phyloP scores from a whole-genome alignment of 345 rosid species.

The Syzygium aromaticum region DNA sequence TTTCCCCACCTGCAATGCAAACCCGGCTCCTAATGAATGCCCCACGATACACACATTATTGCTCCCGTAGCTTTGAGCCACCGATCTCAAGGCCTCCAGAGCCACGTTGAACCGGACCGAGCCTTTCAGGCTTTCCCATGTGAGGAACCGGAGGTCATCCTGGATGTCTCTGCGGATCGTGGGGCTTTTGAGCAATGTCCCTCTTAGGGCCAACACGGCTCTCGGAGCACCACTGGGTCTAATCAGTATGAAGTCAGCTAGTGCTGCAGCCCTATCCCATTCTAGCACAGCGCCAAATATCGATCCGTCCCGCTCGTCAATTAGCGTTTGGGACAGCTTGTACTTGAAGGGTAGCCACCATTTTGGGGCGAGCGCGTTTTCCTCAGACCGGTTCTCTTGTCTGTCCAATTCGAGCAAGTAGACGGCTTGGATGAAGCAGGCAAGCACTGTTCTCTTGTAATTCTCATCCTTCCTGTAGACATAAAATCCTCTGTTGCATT shows the following conservation, averaged over 20 bases:
- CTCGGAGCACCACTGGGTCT: slow-evolving; percentile 93
- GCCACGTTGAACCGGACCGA: slow-evolving; percentile 78
- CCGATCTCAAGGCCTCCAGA: slow-evolving; percentile 44
- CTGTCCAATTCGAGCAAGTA: slow-evolving; percentile 88
- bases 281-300: slow-evolving; percentile 83
- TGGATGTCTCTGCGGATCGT: slow-evolving; percentile 79
- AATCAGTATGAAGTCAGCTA: slow-evolving; percentile 63
- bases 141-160: slow-evolving; percentile 91
- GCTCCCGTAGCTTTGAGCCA: slow-evolving; percentile 75
- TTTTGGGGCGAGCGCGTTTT: slow-evolving; percentile 75
- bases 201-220: slow-evolving; percentile 71
- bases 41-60: slow-evolving; percentile 75
- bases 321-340: slow-evolving; percentile 56
- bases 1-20: slow-evolving; percentile 95
- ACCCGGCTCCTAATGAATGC: slow-evolving; percentile 94
- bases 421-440: slow-evolving; percentile 94
- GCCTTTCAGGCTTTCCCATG: slow-evolving; percentile 95
- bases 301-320: slow-evolving; percentile 80
- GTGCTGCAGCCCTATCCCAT: slow-evolving; percentile 87
- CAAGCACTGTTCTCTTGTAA: slow-evolving; percentile 82
- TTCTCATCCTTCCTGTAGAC: slow-evolving; percentile 74
- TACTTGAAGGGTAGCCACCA: slow-evolving; percentile 97
- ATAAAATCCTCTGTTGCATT: background rate
- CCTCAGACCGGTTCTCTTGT: slow-evolving; percentile 62
- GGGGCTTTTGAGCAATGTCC: slow-evolving; percentile 75